Evolutionary conservation across 2,329 filamentous ascomycete genomes (phyloP).

Genomic region (Pezicula radicicola): DNA sequence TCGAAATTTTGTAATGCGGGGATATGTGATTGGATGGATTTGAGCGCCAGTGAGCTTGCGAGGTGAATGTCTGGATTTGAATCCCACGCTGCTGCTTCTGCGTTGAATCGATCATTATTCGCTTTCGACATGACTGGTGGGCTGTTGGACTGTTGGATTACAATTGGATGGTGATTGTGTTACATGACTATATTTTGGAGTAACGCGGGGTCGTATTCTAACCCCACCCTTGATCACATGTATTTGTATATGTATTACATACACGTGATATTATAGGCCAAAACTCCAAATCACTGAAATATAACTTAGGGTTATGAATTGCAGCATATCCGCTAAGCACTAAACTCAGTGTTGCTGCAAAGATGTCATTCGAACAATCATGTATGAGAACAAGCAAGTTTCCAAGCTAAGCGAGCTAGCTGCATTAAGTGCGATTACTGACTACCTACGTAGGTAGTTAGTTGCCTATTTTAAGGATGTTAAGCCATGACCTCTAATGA

Average conservation of each 20-base stretch:
- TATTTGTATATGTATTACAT: too few species aligned
- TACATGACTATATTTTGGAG: neutral
- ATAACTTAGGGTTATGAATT: too few species aligned
- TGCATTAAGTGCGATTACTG: too few species aligned
- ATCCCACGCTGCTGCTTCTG: constrained; percentile 52
- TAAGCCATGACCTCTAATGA: too few species aligned
- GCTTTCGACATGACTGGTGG: neutral
- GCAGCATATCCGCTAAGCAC: too few species aligned
- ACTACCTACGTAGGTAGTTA: neutral
- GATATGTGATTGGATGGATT: constrained; percentile 39
- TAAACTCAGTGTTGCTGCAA: too few species aligned
- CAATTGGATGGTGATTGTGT: neutral
- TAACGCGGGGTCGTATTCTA: neutral
- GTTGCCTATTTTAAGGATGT: neutral
- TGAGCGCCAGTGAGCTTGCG: constrained; percentile 39
- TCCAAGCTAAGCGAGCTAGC: too few species aligned
- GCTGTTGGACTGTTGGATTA: neutral
- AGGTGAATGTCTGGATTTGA: constrained; percentile 46
- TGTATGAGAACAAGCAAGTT: too few species aligned
- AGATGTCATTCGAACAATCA: too few species aligned
- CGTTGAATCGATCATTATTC: constrained; percentile 47
- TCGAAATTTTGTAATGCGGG: constrained; percentile 32
- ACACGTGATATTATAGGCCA: too few species aligned
- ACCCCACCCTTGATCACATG: too few species aligned
- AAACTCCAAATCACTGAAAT: too few species aligned